A percentile compares a stretch with the other conserved stretches of the same genome.
These are phyloP conservation scores for Venturia effusa DNA, from an alignment of 2,329 filamentous ascomycete species.

Conservation along the genomic window DNA sequence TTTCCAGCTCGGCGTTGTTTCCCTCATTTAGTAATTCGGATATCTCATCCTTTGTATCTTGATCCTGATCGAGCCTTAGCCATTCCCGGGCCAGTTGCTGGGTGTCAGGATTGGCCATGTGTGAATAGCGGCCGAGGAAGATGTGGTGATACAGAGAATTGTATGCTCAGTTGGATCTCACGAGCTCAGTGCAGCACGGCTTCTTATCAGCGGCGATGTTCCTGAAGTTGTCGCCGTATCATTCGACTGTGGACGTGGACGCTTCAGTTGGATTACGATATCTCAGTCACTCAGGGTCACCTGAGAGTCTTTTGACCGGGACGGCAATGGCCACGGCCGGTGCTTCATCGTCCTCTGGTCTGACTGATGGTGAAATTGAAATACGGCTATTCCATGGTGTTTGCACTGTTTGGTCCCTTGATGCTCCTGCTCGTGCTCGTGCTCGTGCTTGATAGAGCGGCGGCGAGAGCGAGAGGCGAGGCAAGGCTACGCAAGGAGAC, in stretches of 20 bases:
- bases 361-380: background rate
- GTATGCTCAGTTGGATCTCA: no score
- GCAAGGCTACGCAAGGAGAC: background rate
- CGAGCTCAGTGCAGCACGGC: no score
- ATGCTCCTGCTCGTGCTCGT: background rate
- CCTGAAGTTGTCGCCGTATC: background rate
- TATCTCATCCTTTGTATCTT: slow-evolving; percentile 43
- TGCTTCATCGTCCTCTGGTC: no score
- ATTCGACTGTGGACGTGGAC: background rate
- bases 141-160: no score
- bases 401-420: background rate
- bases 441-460: no score
- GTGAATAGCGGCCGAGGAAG: no score
- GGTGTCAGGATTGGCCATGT: slow-evolving; percentile 14
- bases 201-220: background rate
- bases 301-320: background rate
- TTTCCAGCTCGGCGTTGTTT: slow-evolving; percentile 38
- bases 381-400: background rate
- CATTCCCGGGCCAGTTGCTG: slow-evolving; percentile 41
- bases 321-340: background rate
- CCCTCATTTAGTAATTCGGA: slow-evolving; percentile 34
- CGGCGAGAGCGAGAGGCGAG: background rate
- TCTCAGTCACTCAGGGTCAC: background rate
- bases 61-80: slow-evolving; percentile 48
- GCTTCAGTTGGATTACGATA: background rate